A percentile compares a stretch with the other conserved stretches of the same genome.
These are phyloP conservation scores for Apodospora peruviana DNA, from an alignment of 495 filamentous ascomycete species.

Conservation along the genomic window DNA sequence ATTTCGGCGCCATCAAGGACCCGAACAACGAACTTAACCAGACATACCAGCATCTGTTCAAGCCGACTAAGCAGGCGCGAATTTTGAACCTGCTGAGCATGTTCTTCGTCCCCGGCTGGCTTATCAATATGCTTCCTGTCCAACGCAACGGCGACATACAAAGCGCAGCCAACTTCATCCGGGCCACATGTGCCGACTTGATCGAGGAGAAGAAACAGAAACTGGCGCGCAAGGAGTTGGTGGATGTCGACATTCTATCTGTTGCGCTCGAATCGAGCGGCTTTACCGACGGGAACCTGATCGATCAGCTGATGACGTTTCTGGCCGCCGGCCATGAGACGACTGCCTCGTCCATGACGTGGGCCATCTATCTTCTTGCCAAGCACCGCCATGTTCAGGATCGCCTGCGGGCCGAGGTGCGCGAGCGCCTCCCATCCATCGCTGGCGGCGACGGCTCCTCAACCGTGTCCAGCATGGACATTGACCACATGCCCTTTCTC, in stretches of 20 bases:
- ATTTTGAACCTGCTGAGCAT: constrained; percentile 39
- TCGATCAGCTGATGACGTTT: constrained; percentile 95
- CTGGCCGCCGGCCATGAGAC: constrained; percentile 86
- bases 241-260: constrained; percentile 72
- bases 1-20: constrained; percentile 67
- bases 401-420: constrained; percentile 48
- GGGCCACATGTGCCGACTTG: constrained; percentile 56
- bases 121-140: constrained; percentile 54
- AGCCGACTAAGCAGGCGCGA: constrained; percentile 30
- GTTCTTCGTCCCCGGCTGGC: constrained; percentile 43
- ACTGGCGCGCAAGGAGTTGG: constrained; percentile 44
- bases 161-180: constrained; percentile 52
- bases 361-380: constrained; percentile 49
- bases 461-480: constrained; percentile 44
- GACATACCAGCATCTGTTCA: constrained; percentile 61
- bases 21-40: constrained; percentile 57
- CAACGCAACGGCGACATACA: constrained; percentile 59
- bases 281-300: constrained; percentile 73
- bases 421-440: constrained; percentile 56
- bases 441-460: constrained; percentile 28
- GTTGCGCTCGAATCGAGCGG: constrained; percentile 71
- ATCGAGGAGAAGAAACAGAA: constrained; percentile 64
- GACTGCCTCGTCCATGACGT: constrained; percentile 51
- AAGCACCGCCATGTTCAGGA: constrained; percentile 43
- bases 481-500: constrained; percentile 53